Conservation (phyloP, 768 basidiomycete genomes). For the Tylopilus balloui region DNA sequence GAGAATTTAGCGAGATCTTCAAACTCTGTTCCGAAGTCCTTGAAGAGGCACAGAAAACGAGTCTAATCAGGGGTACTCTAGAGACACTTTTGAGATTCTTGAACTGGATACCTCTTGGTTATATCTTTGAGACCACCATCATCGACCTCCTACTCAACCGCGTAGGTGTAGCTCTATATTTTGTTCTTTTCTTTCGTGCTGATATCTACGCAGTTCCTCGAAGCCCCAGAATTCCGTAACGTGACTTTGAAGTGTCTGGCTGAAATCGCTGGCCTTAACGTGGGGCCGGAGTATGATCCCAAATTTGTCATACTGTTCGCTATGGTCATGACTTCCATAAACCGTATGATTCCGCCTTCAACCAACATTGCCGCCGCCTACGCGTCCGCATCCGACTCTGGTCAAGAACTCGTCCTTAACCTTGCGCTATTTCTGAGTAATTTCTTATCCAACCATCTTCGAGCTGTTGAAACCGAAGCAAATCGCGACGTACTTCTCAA, state of each 20-base stretch:
- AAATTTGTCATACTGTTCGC: conserved; percentile 98
- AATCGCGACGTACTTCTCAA: conserved; percentile 93
- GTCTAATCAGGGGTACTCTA: conserved; percentile 88
- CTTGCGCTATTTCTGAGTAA: conserved; percentile 96
- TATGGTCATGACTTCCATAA: conserved; percentile 96
- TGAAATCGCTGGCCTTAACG: conserved; percentile 91
- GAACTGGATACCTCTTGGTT: conserved; percentile 99
- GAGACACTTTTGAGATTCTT: conserved; percentile 94
- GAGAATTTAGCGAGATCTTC: conserved; percentile 96
- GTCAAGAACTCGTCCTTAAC: conserved; percentile 96
- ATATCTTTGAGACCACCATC: conserved; percentile 97
- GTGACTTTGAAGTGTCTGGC: conserved; percentile 94
- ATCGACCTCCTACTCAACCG: conserved; percentile 90
- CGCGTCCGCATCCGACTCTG: conserved; percentile 80
- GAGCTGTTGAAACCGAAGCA: conserved; percentile 86
- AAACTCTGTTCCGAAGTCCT: conserved; percentile 94
- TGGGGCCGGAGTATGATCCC: conserved; percentile 94
- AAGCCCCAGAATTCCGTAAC: conserved; percentile 95
- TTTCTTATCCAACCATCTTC: conserved; percentile 90
- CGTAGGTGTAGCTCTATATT: conserved; percentile 46
- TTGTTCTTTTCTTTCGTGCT: conserved; percentile 11
- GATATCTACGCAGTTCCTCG: conserved; percentile 68
- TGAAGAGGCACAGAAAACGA: conserved; percentile 94
- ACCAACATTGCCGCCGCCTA: conserved; percentile 95
- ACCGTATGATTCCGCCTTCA: conserved; percentile 93